Percentiles rank a stretch among this genome's conserved stretches.
phyloP scores from a whole-genome alignment of 2,329 filamentous ascomycete species.

The Westerdykella ornata region DNA sequence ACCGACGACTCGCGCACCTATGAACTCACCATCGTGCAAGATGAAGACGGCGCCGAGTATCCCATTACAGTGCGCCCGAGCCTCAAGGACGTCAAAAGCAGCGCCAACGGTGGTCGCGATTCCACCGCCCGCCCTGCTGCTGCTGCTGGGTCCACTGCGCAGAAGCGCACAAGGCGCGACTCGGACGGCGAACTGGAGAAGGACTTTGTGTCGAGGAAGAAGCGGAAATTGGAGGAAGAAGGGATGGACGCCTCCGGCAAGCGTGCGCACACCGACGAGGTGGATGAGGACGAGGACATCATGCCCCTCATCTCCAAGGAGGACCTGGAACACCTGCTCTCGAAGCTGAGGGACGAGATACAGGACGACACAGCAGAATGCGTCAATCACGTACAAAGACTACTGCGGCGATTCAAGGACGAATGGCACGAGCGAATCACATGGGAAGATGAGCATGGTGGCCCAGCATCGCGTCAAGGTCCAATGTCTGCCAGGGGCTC shows the following conservation, averaged over 20 bases:
- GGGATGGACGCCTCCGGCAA: conserved; percentile 7
- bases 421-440: conserved; percentile 18
- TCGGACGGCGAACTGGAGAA: conserved; percentile 16
- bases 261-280: conserved; percentile 2
- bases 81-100: conserved; percentile 3
- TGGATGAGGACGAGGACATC: conserved; percentile 11
- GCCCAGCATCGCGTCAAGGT: neutral
- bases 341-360: conserved; percentile 17
- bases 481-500: conserved; percentile 1
- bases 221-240: conserved; percentile 10
- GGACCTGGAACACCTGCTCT: conserved; percentile 14
- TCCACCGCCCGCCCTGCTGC: neutral
- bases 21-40: conserved; percentile 5
- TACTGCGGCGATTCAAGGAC: conserved; percentile 8
- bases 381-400: conserved; percentile 13
- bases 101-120: neutral
- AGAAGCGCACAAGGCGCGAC: conserved; percentile 9
- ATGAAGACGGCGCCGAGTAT: conserved; percentile 10
- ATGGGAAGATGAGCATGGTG: conserved; percentile 6
- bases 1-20: conserved; percentile 4
- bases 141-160: conserved; percentile 1
- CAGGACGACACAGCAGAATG: conserved; percentile 18
- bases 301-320: conserved; percentile 18
- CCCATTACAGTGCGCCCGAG: conserved; percentile 13
- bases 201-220: conserved; percentile 15